Evolutionary conservation across 306 rosid genomes (phyloP), one percentile per base, ranked within the genome.

Genomic region (Senna siamea): DNA sequence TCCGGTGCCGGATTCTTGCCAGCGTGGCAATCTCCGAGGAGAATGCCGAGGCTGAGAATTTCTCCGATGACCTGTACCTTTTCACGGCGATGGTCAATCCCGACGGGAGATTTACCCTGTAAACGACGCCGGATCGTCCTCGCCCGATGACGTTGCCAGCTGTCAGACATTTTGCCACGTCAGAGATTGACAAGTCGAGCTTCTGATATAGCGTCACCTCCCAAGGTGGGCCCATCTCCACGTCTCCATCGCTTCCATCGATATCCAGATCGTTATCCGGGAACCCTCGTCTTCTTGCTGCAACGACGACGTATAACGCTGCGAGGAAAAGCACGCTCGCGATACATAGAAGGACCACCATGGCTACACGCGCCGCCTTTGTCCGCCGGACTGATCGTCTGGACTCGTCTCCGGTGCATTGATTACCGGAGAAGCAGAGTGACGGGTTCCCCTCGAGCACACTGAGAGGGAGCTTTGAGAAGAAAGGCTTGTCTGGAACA

Each of bases 151-250:
- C 73, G 47, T 85, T 86, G 68, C 84, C 82, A 28, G 91, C 77
- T 6, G 86, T 83, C 34, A 94, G 68, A 47, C 81, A 76, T 55
- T 71, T 85, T 0, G 84, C 92, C 79, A 91, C 96, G 74, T 94
- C 95, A 10, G 80, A 71, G 2, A 94, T 92, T 1, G 96, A 88
- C 53, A 94, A 58, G 46, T 92, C 97, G 80, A 94, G 92, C 44
- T 94, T 94, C 83, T 94, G 99, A 86, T 89, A 92, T 5, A 92
- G 84, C 1, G 97, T 94, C 70, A 92, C 90, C 28, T 94, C 96
- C 99, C 99, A 92, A 0, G 97, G 95, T 61, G 91, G 90, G 72
- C 87, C 89, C 88, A 92, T 77, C 65, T 94, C 99, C 23, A 47
- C 55, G 84, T 89, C 96, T 10, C 84, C 75, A 2, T 88, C 89